Evolutionary conservation across 495 filamentous ascomycete species (phyloP).

Genomic region (Cryomyces minteri): DNA sequence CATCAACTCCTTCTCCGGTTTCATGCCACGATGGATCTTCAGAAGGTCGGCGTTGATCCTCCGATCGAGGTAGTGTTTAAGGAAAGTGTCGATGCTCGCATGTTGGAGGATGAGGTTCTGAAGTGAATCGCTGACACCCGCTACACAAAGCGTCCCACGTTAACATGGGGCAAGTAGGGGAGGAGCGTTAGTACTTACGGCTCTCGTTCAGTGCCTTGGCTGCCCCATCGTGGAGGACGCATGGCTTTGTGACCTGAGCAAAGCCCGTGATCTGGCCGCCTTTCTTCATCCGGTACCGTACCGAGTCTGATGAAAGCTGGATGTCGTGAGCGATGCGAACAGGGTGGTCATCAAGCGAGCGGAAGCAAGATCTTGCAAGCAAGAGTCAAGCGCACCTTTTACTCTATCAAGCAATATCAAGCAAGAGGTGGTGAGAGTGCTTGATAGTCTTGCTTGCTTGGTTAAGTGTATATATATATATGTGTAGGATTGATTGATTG

Average conservation of each 20-base stretch:
- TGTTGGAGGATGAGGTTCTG: conserved; percentile 6
- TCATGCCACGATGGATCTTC: background rate
- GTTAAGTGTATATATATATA: no score
- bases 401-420: no score
- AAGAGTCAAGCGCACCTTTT: no score
- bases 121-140: conserved; percentile 2
- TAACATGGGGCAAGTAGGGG: background rate
- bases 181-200: background rate
- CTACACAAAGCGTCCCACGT: background rate
- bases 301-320: background rate
- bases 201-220: conserved; percentile 3
- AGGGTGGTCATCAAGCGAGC: no score
- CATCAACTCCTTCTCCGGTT: conserved; percentile 1
- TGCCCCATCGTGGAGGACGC: background rate
- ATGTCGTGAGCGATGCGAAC: no score
- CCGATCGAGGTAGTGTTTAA: background rate
- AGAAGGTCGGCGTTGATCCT: conserved; percentile 1
- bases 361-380: no score
- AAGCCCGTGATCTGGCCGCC: conserved; percentile 1
- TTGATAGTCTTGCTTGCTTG: no score
- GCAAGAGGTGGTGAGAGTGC: no score
- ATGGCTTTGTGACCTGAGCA: background rate
- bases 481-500: no score
- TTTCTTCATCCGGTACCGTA: background rate
- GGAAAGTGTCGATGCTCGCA: background rate